Evolutionary conservation across 1,139 yeast species (phyloP).

Genomic region (Hyphopichia burtonii): DNA sequence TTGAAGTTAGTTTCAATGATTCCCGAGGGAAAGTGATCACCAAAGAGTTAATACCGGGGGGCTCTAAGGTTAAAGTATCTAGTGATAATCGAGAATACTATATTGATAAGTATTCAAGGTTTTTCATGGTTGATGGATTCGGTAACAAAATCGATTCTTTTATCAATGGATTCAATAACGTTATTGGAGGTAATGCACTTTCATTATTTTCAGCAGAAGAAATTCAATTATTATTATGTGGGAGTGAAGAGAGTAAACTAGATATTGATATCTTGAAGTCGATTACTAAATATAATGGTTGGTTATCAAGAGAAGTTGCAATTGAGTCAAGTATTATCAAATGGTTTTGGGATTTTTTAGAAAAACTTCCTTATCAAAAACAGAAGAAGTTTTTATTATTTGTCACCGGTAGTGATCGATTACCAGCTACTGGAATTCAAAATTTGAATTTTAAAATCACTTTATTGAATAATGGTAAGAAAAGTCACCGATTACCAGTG

Average conservation of each 20-base stretch:
- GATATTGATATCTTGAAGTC: slow-evolving; percentile 69
- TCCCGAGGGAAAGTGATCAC: slow-evolving; percentile 25
- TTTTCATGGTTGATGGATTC: slow-evolving; percentile 58
- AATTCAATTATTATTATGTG: slow-evolving; percentile 74
- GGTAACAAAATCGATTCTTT: slow-evolving; percentile 55
- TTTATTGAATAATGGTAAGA: slow-evolving; percentile 43
- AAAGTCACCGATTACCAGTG: slow-evolving; percentile 61
- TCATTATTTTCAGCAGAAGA: slow-evolving; percentile 80
- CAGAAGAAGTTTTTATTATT: slow-evolving; percentile 70
- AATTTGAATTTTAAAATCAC: slow-evolving; percentile 69
- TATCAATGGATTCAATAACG: slow-evolving; percentile 67
- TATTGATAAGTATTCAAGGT: slow-evolving; percentile 60
- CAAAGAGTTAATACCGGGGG: slow-evolving; percentile 56
- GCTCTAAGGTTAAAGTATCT: slow-evolving; percentile 54
- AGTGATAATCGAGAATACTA: slow-evolving; percentile 55
- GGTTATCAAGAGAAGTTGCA: slow-evolving; percentile 41
- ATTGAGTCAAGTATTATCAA: slow-evolving; percentile 37
- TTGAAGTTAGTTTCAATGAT: slow-evolving; percentile 41
- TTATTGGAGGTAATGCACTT: slow-evolving; percentile 78
- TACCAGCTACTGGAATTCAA: slow-evolving; percentile 89
- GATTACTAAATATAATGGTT: slow-evolving; percentile 72
- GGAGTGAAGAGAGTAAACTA: slow-evolving; percentile 63
- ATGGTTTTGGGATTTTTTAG: slow-evolving; percentile 88
- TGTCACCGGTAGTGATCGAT: slow-evolving; percentile 86
- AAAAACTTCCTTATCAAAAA: slow-evolving; percentile 36